Percentiles rank a stretch among this genome's conserved stretches.
phyloP scores from a whole-genome alignment of 306 rosid genomes.

The Medicago ruthenica region DNA sequence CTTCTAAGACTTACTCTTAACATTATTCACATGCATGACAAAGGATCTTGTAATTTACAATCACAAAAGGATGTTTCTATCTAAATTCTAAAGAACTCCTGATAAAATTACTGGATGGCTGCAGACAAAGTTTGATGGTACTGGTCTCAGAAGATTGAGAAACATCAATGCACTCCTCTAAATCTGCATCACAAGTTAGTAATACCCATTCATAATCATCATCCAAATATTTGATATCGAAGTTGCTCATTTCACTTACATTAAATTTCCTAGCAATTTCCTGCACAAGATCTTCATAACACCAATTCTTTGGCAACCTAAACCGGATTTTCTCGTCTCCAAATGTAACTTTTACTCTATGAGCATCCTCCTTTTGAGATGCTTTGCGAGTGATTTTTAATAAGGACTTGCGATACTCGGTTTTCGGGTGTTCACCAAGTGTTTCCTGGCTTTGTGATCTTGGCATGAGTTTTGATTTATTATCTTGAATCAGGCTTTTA shows the following conservation, averaged over 20 bases:
- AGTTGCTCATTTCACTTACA: constrained; percentile 64
- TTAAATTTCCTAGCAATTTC: constrained; percentile 71
- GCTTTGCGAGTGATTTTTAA: constrained; percentile 30
- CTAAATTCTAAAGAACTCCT: constrained; percentile 43
- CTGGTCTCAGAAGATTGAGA: constrained; percentile 54
- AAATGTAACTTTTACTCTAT: constrained; percentile 69
- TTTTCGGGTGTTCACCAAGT: constrained; percentile 52
- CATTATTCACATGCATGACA: constrained; percentile 40
- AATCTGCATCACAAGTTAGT: constrained; percentile 87
- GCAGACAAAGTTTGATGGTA: constrained; percentile 79
- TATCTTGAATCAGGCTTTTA: constrained; percentile 44
- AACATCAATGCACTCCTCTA: constrained; percentile 91
- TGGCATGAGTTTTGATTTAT: constrained; percentile 48
- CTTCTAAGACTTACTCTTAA: constrained; percentile 33
- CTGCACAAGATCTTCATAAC: constrained; percentile 57
- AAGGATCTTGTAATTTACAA: constrained; percentile 43
- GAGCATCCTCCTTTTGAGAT: constrained; percentile 45
- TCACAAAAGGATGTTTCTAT: constrained; percentile 45
- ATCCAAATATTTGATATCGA: constrained; percentile 82
- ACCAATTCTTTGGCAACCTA: constrained; percentile 63
- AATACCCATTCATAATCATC: constrained; percentile 95
- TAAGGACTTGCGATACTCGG: constrained; percentile 23
- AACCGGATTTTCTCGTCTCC: constrained; percentile 86
- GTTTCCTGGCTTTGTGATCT: constrained; percentile 73
- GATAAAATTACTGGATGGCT: constrained; percentile 50